Conservation (phyloP, 2,329 filamentous ascomycete genomes). For the Exophiala sp. region DNA sequence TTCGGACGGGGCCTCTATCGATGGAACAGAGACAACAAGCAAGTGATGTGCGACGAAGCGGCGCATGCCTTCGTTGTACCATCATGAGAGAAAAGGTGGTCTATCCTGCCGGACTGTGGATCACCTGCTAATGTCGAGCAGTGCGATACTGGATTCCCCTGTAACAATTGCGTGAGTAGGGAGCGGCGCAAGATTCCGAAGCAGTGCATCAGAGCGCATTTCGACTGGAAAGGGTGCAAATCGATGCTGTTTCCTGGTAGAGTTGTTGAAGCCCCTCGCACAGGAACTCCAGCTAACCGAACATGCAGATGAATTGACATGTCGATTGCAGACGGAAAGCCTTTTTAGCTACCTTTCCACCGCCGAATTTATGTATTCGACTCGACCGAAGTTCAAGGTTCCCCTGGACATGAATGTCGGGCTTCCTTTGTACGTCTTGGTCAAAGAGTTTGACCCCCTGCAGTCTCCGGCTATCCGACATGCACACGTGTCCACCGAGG, state of each 20-base stretch:
- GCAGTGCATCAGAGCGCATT: constrained; percentile 14
- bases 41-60: constrained; percentile 17
- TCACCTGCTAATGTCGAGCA: constrained; percentile 26
- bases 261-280: neutral
- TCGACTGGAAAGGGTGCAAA: constrained; percentile 13
- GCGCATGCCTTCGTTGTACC: constrained; percentile 23
- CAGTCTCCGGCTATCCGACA: constrained; percentile 9
- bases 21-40: constrained; percentile 14
- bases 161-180: constrained; percentile 13
- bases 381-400: constrained; percentile 9
- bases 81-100: constrained; percentile 24
- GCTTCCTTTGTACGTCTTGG: constrained; percentile 8
- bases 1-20: constrained; percentile 18
- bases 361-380: constrained; percentile 4
- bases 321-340: constrained; percentile 2
- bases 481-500: constrained; percentile 6
- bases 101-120: neutral
- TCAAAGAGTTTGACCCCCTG: constrained; percentile 15
- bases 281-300: neutral
- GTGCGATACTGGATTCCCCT: constrained; percentile 17
- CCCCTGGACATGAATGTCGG: constrained; percentile 15
- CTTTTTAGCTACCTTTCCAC: constrained; percentile 12
- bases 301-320: constrained; percentile 16
- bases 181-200: constrained; percentile 23
- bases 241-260: constrained; percentile 17